A percentile compares a stretch with the other conserved stretches of the same genome.
Evolutionary conservation across 345 rosid species (phyloP).

Genomic region (Dipteronia dyeriana): DNA sequence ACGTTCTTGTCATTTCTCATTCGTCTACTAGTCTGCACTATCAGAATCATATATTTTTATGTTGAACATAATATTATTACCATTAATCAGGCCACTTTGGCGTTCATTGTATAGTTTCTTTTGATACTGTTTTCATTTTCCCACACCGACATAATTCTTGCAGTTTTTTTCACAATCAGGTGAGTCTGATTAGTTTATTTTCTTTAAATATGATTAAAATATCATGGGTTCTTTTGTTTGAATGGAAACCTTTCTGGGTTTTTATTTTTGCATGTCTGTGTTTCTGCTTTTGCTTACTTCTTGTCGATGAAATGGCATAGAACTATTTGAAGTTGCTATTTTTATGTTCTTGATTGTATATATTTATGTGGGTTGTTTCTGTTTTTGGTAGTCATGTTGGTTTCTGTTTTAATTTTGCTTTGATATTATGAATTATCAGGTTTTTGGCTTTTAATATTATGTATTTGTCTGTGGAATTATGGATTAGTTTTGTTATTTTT

Average conservation of each 20-base stretch:
- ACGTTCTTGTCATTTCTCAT: background rate
- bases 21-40: background rate
- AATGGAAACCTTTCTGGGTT: background rate
- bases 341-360: background rate
- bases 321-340: background rate
- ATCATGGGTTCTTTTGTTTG: background rate
- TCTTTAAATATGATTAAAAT: too few relatives aligned
- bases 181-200: background rate
- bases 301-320: background rate
- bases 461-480: background rate
- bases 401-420: constrained; percentile 1
- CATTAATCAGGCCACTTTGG: too few relatives aligned
- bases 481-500: background rate
- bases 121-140: too few relatives aligned
- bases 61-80: too few relatives aligned
- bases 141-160: background rate
- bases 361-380: background rate
- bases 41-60: too few relatives aligned
- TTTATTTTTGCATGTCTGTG: background rate
- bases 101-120: too few relatives aligned
- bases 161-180: background rate
- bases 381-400: background rate
- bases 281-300: background rate
- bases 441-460: constrained; percentile 7
- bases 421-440: background rate